Evolutionary conservation across 2,329 filamentous ascomycete genomes (phyloP), one percentile per base, ranked within the genome.

Genomic region (Aspergillus caelatus): DNA sequence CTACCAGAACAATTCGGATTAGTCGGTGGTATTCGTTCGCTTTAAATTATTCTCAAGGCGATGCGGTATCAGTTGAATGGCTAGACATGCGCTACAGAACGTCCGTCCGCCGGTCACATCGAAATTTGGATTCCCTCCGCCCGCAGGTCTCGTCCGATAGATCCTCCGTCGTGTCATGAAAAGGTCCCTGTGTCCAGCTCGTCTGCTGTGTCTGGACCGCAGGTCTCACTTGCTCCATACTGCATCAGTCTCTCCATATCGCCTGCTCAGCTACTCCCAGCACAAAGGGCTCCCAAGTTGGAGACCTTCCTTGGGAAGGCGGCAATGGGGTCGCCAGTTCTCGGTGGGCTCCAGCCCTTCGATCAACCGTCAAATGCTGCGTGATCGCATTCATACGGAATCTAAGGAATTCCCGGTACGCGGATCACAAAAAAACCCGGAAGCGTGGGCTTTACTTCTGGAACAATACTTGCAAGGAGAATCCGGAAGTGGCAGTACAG

Each of bases 141-240:
- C 65, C 62, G 66, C 69, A 67, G 65, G 58, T 67, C 68, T 67
- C 71, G 62, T 69, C 65, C 57, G 63, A 63, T 66, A 68, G 58
- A 62, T 67, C 69, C 67, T 65, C 67, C 61, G 66, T 72, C 74
- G 76, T 78, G 78, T 78, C 79, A 81, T 81, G 79, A 77, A 74
- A 75, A 72, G 71, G 72, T 79, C 74, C 71, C 72, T 78, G 64
- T 67, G 72, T 68, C 66, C 73, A 73, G 71, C 74, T 70, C 74
- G 71, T 72, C 72, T 74, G 69, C 71, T 72, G 67, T 71, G 70
- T 73, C 69, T 74, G 68, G 71, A 74, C 69, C 71, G 72, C 69
- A 70, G 70, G 68, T 61, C 62, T 62, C 65, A 65, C 67, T 62
- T 61, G 60, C 61, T 67, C 61, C 65, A 56, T 62, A 14, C 48